Conservation (phyloP, 352 stramenopile genomes). For the Blastocystis sp. region DNA sequence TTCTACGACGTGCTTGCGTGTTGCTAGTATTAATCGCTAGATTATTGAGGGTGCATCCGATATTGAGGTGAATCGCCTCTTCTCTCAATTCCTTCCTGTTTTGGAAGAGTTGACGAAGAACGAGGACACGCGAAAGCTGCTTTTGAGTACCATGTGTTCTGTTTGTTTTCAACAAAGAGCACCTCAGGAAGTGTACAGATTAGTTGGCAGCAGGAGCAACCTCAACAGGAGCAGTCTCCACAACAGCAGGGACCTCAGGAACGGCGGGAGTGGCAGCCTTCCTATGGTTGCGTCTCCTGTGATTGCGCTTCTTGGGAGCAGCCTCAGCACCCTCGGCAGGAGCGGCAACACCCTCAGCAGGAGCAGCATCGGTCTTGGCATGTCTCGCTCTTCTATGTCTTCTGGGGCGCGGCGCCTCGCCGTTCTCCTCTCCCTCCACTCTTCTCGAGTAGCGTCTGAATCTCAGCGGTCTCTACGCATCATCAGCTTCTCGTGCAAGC, state of each 20-base stretch:
- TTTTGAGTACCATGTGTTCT: not conserved
- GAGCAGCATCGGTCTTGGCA: not conserved
- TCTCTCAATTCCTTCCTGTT: conserved; percentile 61
- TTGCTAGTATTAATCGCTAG: not conserved
- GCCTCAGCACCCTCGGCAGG: not conserved
- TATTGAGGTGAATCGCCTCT: conserved; percentile 57
- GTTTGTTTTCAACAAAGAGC: conserved; percentile 56
- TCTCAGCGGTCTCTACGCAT: conserved; percentile 40
- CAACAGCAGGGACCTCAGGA: not conserved
- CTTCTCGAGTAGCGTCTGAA: not conserved
- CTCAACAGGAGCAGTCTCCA: not conserved
- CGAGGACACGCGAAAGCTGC: conserved; percentile 15
- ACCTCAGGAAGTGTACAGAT: not conserved
- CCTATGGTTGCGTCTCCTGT: not conserved
- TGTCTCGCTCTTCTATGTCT: conserved; percentile 14
- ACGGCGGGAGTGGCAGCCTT: too few species aligned
- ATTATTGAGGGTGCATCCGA: conserved; percentile 28
- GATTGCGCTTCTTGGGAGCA: not conserved
- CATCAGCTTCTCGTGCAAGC: not conserved
- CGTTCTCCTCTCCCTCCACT: not conserved
- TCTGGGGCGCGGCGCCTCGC: not conserved
- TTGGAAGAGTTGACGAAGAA: conserved; percentile 57
- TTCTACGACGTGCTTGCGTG: conserved; percentile 42
- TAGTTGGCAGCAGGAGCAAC: not conserved
- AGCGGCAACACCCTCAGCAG: conserved; percentile 18